These are phyloP conservation scores for Sextonia rubra DNA, from an alignment of 164 flowering plant genomes.

Conservation along the genomic window DNA sequence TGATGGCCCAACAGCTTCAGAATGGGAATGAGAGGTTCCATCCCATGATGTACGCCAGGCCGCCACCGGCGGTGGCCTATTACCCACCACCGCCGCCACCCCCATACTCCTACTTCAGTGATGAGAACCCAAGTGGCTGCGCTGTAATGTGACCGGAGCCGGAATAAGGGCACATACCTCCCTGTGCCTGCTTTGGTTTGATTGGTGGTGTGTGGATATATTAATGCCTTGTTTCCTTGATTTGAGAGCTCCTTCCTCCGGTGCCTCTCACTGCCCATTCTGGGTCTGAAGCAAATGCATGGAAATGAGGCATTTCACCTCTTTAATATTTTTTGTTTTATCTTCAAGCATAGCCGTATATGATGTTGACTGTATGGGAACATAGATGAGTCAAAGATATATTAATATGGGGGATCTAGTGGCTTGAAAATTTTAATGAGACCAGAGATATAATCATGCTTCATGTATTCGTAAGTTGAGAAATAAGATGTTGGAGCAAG, in stretches of 20 bases:
- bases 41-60: constrained; percentile 86
- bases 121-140: constrained; percentile 89
- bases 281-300: background rate
- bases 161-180: background rate
- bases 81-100: constrained; percentile 48
- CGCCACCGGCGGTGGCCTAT: constrained; percentile 72
- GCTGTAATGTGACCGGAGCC: constrained; percentile 58
- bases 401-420: background rate
- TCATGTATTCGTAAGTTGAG: background rate
- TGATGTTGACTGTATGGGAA: background rate
- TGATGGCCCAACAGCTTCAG: constrained; percentile 79
- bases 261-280: background rate
- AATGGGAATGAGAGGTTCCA: constrained; percentile 67
- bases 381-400: background rate
- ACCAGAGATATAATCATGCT: background rate
- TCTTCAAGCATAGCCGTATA: background rate
- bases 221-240: background rate
- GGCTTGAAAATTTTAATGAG: background rate
- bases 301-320: background rate
- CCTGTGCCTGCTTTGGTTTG: constrained; percentile 10
- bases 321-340: background rate
- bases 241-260: constrained; percentile 1
- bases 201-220: background rate
- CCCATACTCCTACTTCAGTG: constrained; percentile 60
- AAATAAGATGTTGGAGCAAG: background rate